Evolutionary conservation across 2,329 filamentous ascomycete species (phyloP), one percentile per base, ranked within the genome.

Genomic region (Aspergillus flavus): DNA sequence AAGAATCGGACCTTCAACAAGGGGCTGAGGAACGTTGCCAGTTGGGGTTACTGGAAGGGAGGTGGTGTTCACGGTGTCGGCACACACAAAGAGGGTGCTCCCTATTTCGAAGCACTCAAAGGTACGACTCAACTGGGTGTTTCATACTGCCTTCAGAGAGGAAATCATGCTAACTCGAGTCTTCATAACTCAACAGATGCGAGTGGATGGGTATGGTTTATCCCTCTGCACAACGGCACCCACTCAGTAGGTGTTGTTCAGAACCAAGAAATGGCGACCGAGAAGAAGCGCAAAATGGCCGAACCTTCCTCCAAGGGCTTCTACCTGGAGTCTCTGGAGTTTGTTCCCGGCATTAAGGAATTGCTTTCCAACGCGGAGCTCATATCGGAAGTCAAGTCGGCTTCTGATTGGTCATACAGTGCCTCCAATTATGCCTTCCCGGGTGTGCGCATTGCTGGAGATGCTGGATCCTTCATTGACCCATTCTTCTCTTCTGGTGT

Each of bases 201-300:
- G 1, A 84, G 80, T 61, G 83, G 83, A n/a, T 85, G 83, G 83
- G 71, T 63, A 19, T 86, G 83, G 82, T 74, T 75, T 58, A 85
- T 86, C 58, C 83, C 83, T 0, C 70, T 85, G 1, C 82, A 85
- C 70, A 73, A 85, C 64, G 80, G 77, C 14, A 83, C 59, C 5
- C 39, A 30, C 28, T 64, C 63, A 6, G 59, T 64, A 3, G 63
- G 63, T 12, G 30, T 64, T 7, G 60, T 61, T 2, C 23, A 30
- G 34, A 32, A 64, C 30, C 67, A 67, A 21, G 55, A 45, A 5
- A 59, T 55, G 9, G 34, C 43, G 11, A 58, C 48, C 6, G 64
- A 62, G 2, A 56, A 46, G 48, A 69, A 68, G 46, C 65, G 60
- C n/a, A 46, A 53, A 10, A 53, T 28, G 23, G 36, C n/a, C 3